phyloP scores from a whole-genome alignment of 495 filamentous ascomycete genomes.

The Aspergillus nidulans region DNA sequence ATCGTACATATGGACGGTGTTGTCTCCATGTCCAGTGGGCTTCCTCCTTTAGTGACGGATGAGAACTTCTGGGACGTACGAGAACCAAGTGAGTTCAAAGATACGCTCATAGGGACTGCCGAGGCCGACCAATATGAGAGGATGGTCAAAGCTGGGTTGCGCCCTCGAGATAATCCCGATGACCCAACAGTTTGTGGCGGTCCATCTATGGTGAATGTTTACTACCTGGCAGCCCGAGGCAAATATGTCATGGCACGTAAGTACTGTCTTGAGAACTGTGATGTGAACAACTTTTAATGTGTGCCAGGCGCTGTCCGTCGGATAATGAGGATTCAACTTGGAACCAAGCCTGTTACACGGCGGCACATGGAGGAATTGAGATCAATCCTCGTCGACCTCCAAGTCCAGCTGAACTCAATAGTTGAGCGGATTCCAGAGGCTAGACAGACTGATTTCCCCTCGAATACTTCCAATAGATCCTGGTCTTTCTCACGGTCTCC shows the following conservation, averaged over 20 bases:
- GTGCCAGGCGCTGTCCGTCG: constrained; percentile 38
- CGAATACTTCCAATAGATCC: constrained; percentile 18
- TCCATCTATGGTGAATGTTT: constrained; percentile 45
- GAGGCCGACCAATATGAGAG: constrained; percentile 36
- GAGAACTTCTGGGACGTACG: constrained; percentile 47
- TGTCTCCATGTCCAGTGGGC: constrained; percentile 44
- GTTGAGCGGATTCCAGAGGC: constrained; percentile 37
- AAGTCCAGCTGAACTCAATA: constrained; percentile 41
- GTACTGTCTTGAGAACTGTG: constrained; percentile 6
- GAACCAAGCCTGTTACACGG: constrained; percentile 40
- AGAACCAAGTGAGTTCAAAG: constrained; percentile 43
- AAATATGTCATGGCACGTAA: constrained; percentile 48
- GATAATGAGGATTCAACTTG: constrained; percentile 43
- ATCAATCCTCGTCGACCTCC: constrained; percentile 42
- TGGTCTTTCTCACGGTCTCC: constrained; percentile 32
- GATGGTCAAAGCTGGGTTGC: constrained; percentile 28
- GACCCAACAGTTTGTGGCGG: constrained; percentile 42
- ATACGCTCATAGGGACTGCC: constrained; percentile 38
- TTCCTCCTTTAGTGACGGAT: constrained; percentile 41
- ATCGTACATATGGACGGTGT: constrained; percentile 62
- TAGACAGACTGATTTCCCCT: constrained; percentile 5
- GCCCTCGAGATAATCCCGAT: constrained; percentile 39
- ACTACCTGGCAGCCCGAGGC: constrained; percentile 41
- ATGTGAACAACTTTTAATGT: constrained; percentile 10
- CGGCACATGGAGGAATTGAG: constrained; percentile 44